Evolutionary conservation across 805 yeast genomes (phyloP).

Genomic region (Candida rishiriensis): DNA sequence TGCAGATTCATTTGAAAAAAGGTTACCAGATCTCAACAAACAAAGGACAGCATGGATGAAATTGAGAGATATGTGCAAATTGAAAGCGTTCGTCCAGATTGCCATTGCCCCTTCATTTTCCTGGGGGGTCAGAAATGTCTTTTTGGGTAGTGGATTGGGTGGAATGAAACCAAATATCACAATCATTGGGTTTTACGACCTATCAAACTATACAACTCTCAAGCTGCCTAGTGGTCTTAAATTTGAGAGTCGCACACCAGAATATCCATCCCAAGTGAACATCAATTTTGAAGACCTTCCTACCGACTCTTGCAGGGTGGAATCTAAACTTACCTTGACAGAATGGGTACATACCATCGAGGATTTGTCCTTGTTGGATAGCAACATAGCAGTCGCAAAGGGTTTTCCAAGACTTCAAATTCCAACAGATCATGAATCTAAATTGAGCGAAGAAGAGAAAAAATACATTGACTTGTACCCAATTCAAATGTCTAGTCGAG

Average conservation of each 20-base stretch:
- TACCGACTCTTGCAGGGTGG: conserved; percentile 74
- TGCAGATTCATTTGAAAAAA: conserved; percentile 53
- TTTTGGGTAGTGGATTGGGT: conserved; percentile 92
- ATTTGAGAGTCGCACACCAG: conserved; percentile 21
- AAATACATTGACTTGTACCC: conserved; percentile 87
- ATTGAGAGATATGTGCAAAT: conserved; percentile 67
- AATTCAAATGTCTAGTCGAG: conserved; percentile 89
- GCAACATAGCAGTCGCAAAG: conserved; percentile 90
- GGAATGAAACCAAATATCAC: conserved; percentile 98
- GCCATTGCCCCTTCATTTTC: conserved; percentile 81
- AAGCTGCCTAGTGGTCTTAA: conserved; percentile 17
- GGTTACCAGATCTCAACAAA: conserved; percentile 62
- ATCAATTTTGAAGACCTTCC: conserved; percentile 21
- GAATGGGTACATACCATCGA: conserved; percentile 94
- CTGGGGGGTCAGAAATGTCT: conserved; percentile 95
- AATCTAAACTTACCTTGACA: conserved; percentile 59
- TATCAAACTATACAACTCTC: conserved; percentile 25
- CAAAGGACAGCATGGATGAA: conserved; percentile 82
- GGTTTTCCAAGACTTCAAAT: conserved; percentile 68
- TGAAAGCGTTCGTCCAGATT: conserved; percentile 93
- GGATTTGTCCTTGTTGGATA: conserved; percentile 81
- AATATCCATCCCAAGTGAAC: conserved; percentile 23
- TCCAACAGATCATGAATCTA: conserved; percentile 44
- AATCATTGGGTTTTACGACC: conserved; percentile 83
- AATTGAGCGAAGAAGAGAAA: conserved; percentile 29